Percentiles rank a stretch among this genome's conserved stretches.
These are phyloP conservation scores for Juncus effusus DNA, from an alignment of 176 grass and related monocot genomes.

Conservation along the genomic window DNA sequence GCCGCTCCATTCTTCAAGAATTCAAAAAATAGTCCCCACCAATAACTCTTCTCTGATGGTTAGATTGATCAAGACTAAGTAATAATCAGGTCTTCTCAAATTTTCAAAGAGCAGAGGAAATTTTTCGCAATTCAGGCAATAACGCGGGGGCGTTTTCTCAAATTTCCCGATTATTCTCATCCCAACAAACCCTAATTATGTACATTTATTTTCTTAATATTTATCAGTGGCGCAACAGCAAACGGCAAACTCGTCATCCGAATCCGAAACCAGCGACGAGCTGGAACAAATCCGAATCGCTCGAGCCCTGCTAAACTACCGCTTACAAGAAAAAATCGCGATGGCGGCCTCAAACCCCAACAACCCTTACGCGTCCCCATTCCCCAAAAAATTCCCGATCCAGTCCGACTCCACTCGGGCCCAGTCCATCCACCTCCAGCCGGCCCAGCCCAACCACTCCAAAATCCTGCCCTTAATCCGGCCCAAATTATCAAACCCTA, in stretches of 20 bases:
- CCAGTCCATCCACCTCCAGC: conserved; percentile 47
- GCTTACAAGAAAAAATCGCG: conserved; percentile 84
- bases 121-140: no score
- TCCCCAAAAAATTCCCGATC: conserved; percentile 93
- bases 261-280: conserved; percentile 87
- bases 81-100: no score
- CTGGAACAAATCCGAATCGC: conserved; percentile 96
- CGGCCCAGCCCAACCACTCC: conserved; percentile 59
- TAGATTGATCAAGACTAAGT: no score
- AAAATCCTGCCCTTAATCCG: conserved; percentile 95
- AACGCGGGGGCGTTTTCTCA: no score
- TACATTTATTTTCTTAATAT: no score
- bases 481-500: conserved; percentile 47
- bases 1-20: no score
- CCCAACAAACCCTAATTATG: no score
- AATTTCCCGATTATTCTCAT: no score
- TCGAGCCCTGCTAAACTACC: conserved; percentile 87
- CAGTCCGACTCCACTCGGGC: conserved; percentile 26
- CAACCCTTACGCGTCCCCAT: conserved; percentile 76
- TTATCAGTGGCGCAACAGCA: conserved; percentile 70
- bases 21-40: no score
- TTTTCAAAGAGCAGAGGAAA: no score
- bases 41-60: no score
- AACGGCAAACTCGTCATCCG: conserved; percentile 52
- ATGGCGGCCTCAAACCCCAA: conserved; percentile 48